Evolutionary conservation across 2,329 filamentous ascomycete species (phyloP).

Genomic region (Diaporthe vaccinii): DNA sequence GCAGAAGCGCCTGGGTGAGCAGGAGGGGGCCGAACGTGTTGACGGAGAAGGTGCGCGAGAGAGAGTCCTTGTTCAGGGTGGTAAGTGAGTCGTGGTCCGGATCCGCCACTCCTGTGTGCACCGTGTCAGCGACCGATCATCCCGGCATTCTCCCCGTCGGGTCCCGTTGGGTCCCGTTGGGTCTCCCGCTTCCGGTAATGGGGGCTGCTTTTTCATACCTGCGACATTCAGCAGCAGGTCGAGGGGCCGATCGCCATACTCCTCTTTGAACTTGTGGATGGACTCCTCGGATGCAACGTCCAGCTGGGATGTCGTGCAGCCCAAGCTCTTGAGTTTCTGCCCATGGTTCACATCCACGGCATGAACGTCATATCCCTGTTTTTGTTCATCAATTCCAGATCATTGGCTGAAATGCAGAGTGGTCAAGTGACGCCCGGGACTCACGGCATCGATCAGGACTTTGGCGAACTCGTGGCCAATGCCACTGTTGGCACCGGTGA

Average conservation of each 20-base stretch:
- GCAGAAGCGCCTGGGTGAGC: slow-evolving; percentile 58
- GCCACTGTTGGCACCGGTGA: slow-evolving; percentile 57
- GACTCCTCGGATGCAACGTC: slow-evolving; percentile 39
- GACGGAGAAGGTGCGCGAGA: slow-evolving; percentile 55
- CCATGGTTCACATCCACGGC: slow-evolving; percentile 41
- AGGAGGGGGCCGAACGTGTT: slow-evolving; percentile 60
- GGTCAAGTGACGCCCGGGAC: not conserved
- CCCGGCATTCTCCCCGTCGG: not conserved
- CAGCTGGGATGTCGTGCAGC: slow-evolving; percentile 38
- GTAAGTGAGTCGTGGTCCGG: slow-evolving; percentile 36
- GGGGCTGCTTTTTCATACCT: slow-evolving; percentile 25
- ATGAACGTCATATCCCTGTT: slow-evolving; percentile 42
- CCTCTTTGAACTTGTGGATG: slow-evolving; percentile 35
- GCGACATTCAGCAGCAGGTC: slow-evolving; percentile 40
- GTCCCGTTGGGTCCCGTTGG: no score
- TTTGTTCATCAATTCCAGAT: not conserved
- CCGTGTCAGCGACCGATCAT: not conserved
- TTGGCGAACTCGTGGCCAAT: slow-evolving; percentile 54
- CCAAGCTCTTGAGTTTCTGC: slow-evolving; percentile 38
- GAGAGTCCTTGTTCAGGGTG: slow-evolving; percentile 49
- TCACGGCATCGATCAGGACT: slow-evolving; percentile 43
- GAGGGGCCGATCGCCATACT: slow-evolving; percentile 34
- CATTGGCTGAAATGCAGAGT: no score
- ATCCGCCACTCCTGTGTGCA: slow-evolving; percentile 49
- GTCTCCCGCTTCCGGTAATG: not conserved